These are phyloP conservation scores for Neolecta irregularis DNA, from an alignment of 1,139 yeast species.

Conservation along the genomic window DNA sequence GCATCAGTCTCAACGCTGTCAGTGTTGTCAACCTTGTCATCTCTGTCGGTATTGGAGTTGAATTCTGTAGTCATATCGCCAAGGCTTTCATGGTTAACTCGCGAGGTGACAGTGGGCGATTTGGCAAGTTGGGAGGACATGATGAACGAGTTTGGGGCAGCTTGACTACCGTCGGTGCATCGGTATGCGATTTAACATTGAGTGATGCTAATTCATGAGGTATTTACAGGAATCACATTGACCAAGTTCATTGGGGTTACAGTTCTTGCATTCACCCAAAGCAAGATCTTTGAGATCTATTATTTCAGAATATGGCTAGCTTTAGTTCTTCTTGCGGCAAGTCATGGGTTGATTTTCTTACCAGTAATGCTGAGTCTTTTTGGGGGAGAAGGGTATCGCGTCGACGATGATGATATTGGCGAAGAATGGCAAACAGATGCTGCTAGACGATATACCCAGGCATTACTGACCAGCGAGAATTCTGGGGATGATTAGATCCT, in stretches of 20 bases:
- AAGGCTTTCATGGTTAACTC: constrained; percentile 46
- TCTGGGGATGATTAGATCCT: constrained; percentile 1
- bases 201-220: too few relatives aligned
- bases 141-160: constrained; percentile 41
- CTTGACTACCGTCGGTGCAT: constrained; percentile 61
- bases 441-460: not conserved
- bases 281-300: constrained; percentile 77
- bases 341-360: constrained; percentile 61
- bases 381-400: constrained; percentile 43
- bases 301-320: constrained; percentile 95
- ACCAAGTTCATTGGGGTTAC: constrained; percentile 79
- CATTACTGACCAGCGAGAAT: not conserved
- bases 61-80: constrained; percentile 77
- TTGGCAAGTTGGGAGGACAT: constrained; percentile 10
- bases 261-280: constrained; percentile 71
- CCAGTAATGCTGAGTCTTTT: constrained; percentile 55
- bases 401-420: constrained; percentile 22
- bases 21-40: constrained; percentile 76
- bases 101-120: constrained; percentile 11
- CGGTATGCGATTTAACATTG: too few relatives aligned
- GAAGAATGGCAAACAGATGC: constrained; percentile 4
- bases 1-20: constrained; percentile 72
- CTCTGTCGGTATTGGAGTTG: constrained; percentile 85
- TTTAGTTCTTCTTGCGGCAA: constrained; percentile 56
- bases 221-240: constrained; percentile 71